Evolutionary conservation across 2,329 filamentous ascomycete species (phyloP), one percentile per base, ranked within the genome.

Genomic region (Hawksworthiomyces lignivorus): DNA sequence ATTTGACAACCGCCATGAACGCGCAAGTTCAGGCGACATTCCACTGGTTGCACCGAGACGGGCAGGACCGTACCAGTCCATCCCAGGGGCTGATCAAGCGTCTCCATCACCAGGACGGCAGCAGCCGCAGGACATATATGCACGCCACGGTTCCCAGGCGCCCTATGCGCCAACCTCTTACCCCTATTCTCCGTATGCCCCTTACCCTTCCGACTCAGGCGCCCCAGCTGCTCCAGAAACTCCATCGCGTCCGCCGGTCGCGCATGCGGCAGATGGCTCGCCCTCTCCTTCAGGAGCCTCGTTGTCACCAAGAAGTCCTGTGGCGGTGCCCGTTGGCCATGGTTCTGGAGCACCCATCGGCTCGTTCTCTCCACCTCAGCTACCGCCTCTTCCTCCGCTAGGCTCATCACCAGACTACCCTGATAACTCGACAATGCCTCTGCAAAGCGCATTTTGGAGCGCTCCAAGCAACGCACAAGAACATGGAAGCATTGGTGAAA

Each of bases 1-100:
- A 12, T 43, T 43, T 9, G 41, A 36, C 20, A 15, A 19, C 24
- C n/a, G 28, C 15, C 19, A 31, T 9, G 12, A 14, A 4, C 41
- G 36, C 7, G 37, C 11, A 7, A 36, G 20, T 22, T 39, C 42
- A 4, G 42, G 26, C 9, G 42, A 36, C 4, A 33, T 44, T 4
- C 37, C 42, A 1, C 32, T 44, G 4, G 34, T 36, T n/a, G 27
- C 32, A 3, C 6, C 26, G 2, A 19, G 12, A 6, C 31, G 33
- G 12, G 21, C 7, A 28, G 39, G 40, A 3, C 21, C 27, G 7
- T 42, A 42, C 17, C 34, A 36, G 8, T 20, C 40, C 17, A 5
- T 37, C 12, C 34, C 40, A 12, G 34, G 33, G 7, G 40, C 27
- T 21, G 40, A 42, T 4, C 20, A 37, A 14, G 10, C 32, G 15